Percentiles rank a stretch among this genome's conserved stretches.
Evolutionary conservation across 306 rosid species (phyloP).

Genomic region (Canavalia gladiata): DNA sequence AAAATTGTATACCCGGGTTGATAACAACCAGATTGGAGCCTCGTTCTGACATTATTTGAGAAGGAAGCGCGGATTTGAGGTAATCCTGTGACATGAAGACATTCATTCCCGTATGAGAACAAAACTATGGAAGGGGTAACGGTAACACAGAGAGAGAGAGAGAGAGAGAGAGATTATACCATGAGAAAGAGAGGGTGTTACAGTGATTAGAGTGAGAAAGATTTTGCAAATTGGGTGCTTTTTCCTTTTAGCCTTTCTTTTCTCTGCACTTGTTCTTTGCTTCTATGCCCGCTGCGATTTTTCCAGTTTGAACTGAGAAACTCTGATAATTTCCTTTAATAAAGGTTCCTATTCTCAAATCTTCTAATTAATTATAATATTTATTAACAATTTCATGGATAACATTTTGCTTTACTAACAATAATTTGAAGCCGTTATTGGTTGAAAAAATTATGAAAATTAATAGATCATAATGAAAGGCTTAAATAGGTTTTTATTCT

Average conservation of each 20-base stretch:
- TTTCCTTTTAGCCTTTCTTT: background rate
- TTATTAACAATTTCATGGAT: no score
- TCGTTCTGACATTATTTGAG: conserved; percentile 84
- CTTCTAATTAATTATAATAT: background rate
- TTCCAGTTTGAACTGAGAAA: background rate
- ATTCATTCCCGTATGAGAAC: conserved; percentile 20
- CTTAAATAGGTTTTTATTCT: no score
- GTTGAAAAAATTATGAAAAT: no score
- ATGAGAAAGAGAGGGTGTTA: conserved; percentile 35
- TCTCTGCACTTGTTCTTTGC: background rate
- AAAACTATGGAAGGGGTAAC: conserved; percentile 13
- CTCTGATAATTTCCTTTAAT: background rate
- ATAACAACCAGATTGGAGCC: conserved; percentile 92
- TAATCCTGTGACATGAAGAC: conserved; percentile 73
- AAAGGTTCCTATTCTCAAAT: no score
- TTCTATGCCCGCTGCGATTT: background rate
- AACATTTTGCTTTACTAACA: no score
- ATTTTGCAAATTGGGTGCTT: conserved; percentile 24
- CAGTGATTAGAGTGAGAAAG: background rate
- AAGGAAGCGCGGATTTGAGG: conserved; percentile 91
- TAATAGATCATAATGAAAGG: no score
- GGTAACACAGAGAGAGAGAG: background rate
- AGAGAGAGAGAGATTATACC: conserved; percentile 41
- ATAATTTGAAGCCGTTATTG: no score
- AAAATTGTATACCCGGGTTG: conserved; percentile 76